Base-by-base conservation (phyloP, 2,329 filamentous ascomycete species). In the Trichophyton mentagrophytes region DNA sequence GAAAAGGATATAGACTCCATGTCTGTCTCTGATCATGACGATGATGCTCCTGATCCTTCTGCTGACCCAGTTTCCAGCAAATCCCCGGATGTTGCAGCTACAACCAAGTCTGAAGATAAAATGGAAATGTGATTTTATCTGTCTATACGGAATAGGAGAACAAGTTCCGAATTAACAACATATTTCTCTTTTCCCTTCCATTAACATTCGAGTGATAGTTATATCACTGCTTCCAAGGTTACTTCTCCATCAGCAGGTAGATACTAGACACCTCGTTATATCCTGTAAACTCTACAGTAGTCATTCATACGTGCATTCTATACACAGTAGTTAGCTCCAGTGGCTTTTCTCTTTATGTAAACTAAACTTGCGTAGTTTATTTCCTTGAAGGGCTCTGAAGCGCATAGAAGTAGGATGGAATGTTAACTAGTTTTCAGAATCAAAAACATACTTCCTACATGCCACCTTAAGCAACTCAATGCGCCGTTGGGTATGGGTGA, bases 401-500 rank as follows among this genome's bases (percentile, higher is more conserved):
- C 6, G 33, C 33, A 13, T 47, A 11, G 25, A 51, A 5, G 9
- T 25, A 30, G 30, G 20, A 8, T 36, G 15, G 15, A 30, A 15
- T 30, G 17, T 38, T 38, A 55, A 36, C 27, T 30, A 30, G 27
- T n/a, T 55, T 17, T 22, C 55, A 44, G 15, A 30, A 9, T 63
- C 63, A 63, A 79, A 76, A 42, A 84, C 73, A 69, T 83, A 84
- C 65, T 82, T 79, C 63, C 79, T 78, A 69, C 81, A 83, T 3
- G 82, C 80, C 71, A 78, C 72, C 67, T 82, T 83, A 62, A 85
- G 72, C 64, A 82, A 76, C 46, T 85, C 81, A 61, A 96, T 82
- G 70, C 89, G 85, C 71, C 88, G 84, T 67, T 85, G 83, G 1
- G 90, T 91, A 69, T 91, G 88, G 67, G 87, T 79, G 74, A 92